Evolutionary conservation across 2,329 filamentous ascomycete genomes (phyloP), one percentile per base, ranked within the genome.

Genomic region (Aspergillus sp.): DNA sequence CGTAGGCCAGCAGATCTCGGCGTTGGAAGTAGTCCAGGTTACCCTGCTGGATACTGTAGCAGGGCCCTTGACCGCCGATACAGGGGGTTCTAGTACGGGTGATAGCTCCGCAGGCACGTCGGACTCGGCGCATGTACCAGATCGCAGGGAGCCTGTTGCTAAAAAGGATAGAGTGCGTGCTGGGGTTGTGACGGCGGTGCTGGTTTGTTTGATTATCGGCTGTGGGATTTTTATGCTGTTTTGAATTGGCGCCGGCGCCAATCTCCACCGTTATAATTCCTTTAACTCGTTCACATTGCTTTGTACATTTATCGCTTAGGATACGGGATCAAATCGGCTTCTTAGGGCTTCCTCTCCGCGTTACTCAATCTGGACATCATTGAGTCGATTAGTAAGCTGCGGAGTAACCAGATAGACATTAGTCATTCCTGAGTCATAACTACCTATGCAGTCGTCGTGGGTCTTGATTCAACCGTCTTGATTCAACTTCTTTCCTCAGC

Each of bases 1-100:
- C n/a, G 62, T 67, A 26, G 63, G 64, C n/a, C 61, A 67, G 49
- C 64, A 67, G 44, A 67, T 67, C 63, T 58, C 60, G 10, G 62
- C 62, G 2, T 44, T 67, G 58, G 81, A 85, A 56, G 73, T 83
- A 5, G 74, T 84, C 2, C 73, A 85, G 39, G 76, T 76, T 26
- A 82, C 79, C 28, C 49, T 66, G 29, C 57, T 70, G 26, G 68
- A 69, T 29, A 63, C 63, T 7, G 61, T 62, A 3, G 58, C 65
- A 5, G 71, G 70, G 4, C 68, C 69, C 0, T 59, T 69, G 10
- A 71, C 68, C 2, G 64, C 71, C 32, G 53, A 63, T 3, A 78
- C 65, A 2, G 82, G 82, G 42, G 82, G 81, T 7, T 82, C 73
- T 5, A 78, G 75, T 55, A 56, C 64, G 32, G 73, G 67, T 0